These are phyloP conservation scores for Amphicarpaea edgeworthii DNA, from an alignment of 306 rosid species.

Conservation along the genomic window DNA sequence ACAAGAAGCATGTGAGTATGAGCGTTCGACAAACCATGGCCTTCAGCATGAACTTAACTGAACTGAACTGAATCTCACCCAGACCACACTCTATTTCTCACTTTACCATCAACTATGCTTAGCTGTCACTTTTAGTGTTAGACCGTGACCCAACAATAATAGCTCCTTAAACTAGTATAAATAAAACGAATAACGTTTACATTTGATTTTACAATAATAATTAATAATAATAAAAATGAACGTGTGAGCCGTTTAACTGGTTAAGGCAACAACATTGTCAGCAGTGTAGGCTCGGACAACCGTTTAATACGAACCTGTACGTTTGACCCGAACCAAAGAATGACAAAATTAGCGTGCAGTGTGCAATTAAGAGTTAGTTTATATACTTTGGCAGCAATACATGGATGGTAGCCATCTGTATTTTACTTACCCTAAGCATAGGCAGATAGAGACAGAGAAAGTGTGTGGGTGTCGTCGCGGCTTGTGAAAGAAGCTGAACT, in stretches of 20 bases:
- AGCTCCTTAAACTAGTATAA: neutral
- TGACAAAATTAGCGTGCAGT: neutral
- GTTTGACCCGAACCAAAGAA: constrained; percentile 46
- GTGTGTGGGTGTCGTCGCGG: neutral
- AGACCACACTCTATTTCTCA: neutral
- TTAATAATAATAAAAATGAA: neutral
- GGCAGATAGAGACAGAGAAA: neutral
- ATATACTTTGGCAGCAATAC: neutral
- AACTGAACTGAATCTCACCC: constrained; percentile 9
- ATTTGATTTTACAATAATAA: neutral
- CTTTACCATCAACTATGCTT: constrained; percentile 24
- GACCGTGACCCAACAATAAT: constrained; percentile 28
- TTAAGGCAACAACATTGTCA: neutral
- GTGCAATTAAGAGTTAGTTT: constrained; percentile 2
- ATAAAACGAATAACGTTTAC: neutral
- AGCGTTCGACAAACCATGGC: constrained; percentile 1
- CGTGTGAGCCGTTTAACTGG: neutral
- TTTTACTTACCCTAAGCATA: neutral
- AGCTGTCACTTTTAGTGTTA: constrained; percentile 25
- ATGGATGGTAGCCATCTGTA: neutral
- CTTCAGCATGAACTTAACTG: neutral
- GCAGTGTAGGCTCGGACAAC: constrained; percentile 76
- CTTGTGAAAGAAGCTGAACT: constrained; percentile 48
- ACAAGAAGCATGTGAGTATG: constrained; percentile 47
- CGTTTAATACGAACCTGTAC: constrained; percentile 67